These are phyloP conservation scores for Rhynchosporium agropyri DNA, from an alignment of 2,329 filamentous ascomycete species.

Conservation along the genomic window DNA sequence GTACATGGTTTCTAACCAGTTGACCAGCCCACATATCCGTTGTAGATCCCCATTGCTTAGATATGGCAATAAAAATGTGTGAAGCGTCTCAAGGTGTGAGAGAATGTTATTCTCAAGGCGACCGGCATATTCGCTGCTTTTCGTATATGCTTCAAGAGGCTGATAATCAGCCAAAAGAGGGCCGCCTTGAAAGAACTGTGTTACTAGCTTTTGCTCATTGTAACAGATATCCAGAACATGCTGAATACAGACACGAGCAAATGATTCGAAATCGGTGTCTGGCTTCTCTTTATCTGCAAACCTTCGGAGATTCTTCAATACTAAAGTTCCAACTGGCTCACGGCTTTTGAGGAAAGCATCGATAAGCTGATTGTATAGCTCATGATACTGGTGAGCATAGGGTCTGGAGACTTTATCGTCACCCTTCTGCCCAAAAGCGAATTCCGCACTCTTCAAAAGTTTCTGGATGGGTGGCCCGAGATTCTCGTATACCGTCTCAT, in stretches of 20 bases:
- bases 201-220: constrained; percentile 39
- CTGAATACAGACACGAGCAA: constrained; percentile 37
- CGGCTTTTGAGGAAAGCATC: constrained; percentile 49
- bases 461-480: constrained; percentile 64
- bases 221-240: constrained; percentile 42
- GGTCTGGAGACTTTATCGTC: constrained; percentile 63
- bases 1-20: constrained; percentile 41
- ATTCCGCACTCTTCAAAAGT: constrained; percentile 45
- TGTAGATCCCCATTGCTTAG: constrained; percentile 37
- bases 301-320: constrained; percentile 60
- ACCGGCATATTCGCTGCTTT: constrained; percentile 35
- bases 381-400: constrained; percentile 65
- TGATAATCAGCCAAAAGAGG: constrained; percentile 36
- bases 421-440: constrained; percentile 63
- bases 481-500: constrained; percentile 55
- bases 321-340: constrained; percentile 56
- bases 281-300: constrained; percentile 42
- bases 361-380: constrained; percentile 53
- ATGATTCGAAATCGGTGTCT: constrained; percentile 40
- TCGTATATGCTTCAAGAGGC: constrained; percentile 32
- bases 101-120: constrained; percentile 38
- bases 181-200: constrained; percentile 39
- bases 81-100: constrained; percentile 38
- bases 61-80: constrained; percentile 36
- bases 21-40: constrained; percentile 37